Evolutionary conservation across 2,329 filamentous ascomycete species (phyloP).

Genomic region (Dothistroma septosporum): DNA sequence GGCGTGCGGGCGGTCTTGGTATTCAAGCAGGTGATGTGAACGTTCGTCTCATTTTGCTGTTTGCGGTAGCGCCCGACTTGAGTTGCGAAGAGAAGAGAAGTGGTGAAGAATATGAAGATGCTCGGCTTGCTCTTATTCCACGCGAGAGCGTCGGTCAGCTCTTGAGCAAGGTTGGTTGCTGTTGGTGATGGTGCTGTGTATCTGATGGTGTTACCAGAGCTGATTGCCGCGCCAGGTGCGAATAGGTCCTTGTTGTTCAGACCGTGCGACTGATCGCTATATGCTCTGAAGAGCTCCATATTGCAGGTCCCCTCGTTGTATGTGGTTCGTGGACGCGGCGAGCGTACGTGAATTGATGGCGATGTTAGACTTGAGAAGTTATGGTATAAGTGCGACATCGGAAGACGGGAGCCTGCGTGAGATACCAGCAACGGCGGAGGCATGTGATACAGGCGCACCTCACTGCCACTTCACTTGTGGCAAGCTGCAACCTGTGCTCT

Average conservation of each 20-base stretch:
- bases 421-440: neutral
- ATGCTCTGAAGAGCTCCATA: constrained; percentile 13
- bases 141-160: constrained; percentile 8
- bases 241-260: constrained; percentile 7
- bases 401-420: no score
- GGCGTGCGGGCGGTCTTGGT: neutral
- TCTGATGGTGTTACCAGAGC: neutral
- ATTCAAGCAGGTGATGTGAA: constrained; percentile 10
- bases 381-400: neutral
- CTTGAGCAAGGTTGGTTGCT: neutral
- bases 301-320: neutral
- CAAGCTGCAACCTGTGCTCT: neutral
- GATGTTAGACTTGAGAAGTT: neutral
- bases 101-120: constrained; percentile 12
- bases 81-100: constrained; percentile 13
- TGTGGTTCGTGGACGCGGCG: neutral
- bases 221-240: constrained; percentile 6
- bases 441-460: neutral
- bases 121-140: constrained; percentile 5
- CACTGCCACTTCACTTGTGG: neutral
- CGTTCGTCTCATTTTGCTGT: constrained; percentile 1
- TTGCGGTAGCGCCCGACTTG: constrained; percentile 7
- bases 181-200: neutral
- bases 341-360: neutral
- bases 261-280: constrained; percentile 10